Percentiles rank a stretch among this genome's conserved stretches.
Conservation (phyloP, 2,329 filamentous ascomycete genomes). For the Phyllosticta citrichinensis region DNA sequence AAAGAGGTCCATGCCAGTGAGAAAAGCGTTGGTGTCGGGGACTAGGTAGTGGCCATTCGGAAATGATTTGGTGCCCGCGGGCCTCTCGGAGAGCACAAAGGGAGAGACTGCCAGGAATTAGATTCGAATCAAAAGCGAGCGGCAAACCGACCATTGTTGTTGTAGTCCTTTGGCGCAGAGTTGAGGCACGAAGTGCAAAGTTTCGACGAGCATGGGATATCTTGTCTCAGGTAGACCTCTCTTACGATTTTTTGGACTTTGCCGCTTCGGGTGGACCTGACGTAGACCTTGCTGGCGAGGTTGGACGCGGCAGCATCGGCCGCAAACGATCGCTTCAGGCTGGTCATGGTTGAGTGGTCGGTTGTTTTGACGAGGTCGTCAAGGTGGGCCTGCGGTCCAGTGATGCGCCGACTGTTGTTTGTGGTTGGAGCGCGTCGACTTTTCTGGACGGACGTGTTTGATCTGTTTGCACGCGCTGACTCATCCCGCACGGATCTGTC, state of each 20-base stretch:
- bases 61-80: conserved; percentile 71
- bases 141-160: conserved; percentile 52
- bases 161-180: conserved; percentile 67
- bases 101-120: conserved; percentile 50
- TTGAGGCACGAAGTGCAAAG: conserved; percentile 69
- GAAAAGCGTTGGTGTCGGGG: conserved; percentile 89
- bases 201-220: conserved; percentile 93
- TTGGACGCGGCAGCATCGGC: conserved; percentile 53
- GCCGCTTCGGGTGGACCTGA: conserved; percentile 86
- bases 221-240: conserved; percentile 89
- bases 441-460: conserved; percentile 7
- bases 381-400: background rate
- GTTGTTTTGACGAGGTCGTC: background rate
- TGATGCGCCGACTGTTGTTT: background rate
- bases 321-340: conserved; percentile 48
- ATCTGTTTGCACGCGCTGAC: conserved; percentile 1
- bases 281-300: conserved; percentile 91
- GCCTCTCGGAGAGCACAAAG: conserved; percentile 81
- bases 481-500: background rate
- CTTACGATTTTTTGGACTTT: conserved; percentile 98
- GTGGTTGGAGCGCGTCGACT: conserved; percentile 2
- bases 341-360: conserved; percentile 40
- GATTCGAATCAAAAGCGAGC: conserved; percentile 15
- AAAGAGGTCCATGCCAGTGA: conserved; percentile 95
- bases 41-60: conserved; percentile 87